Evolutionary conservation across 192 early-diverging fungal species (phyloP), one percentile per base, ranked within the genome.

Genomic region (Coemansia sp.): DNA sequence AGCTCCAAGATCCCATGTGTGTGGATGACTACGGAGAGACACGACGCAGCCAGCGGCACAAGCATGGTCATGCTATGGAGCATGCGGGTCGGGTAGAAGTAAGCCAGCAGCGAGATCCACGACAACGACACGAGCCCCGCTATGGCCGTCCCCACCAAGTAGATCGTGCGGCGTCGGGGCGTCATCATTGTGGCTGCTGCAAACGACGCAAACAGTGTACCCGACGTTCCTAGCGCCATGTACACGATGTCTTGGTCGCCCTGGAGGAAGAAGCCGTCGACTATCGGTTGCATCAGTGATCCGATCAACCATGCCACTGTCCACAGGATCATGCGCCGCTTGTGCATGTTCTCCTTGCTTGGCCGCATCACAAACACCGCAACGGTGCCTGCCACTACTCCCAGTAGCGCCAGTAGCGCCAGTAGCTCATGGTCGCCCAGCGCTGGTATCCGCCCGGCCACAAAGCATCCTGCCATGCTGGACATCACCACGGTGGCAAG

Each of bases 181-280:
- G 74, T 66, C 25, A 64, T 36, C 68, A 76, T 66, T 1, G 65
- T 65, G 4, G 53, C 68, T 36, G 55, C 52, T 0, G 64, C 53
- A 63, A 76, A 76, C 41, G 74, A 76, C 32, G 46, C 69, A 61
- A 76, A 76, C 29, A 76, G 48, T 7, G 63, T 64, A 0, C 43
- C 2, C 6, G 65, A 14, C 22, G 29, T 17, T 0, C 63, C 74
- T 38, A 67, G 38, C 2, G 74, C 74, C 55, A 41, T 61, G 32
- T 60, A 70, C n/a, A 75, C 67, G 2, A 66, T 17, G 38, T 43
- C 63, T 1, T 29, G 63, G 29, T 66, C 32, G 13, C 66, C 59
- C 10, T 50, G 22, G 23, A 54, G 33, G 50, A 75, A 36, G 29
- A 70, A 20, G 32, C 32, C 58, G 2, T 14, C 41, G 33, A 70